phyloP scores from a whole-genome alignment of 148 eudicot species.

The Rhododendron henanense region DNA sequence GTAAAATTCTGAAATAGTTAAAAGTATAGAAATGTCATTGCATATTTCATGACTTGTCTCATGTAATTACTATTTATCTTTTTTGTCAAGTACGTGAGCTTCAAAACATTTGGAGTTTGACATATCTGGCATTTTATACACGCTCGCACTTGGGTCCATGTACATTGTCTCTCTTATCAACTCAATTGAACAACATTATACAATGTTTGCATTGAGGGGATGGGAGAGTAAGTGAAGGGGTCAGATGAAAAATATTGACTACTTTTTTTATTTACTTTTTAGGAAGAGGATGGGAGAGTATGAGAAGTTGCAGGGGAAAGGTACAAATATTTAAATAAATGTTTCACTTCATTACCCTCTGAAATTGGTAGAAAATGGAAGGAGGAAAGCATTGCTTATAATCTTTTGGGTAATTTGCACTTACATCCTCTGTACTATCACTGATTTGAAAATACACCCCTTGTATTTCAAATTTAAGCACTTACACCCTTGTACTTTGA shows the following conservation, averaged over 20 bases:
- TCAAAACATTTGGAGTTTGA: neutral
- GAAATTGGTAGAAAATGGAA: neutral
- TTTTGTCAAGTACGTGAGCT: neutral
- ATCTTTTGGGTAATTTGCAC: too few species aligned
- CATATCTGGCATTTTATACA: neutral
- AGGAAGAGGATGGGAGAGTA: neutral
- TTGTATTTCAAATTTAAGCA: too few species aligned
- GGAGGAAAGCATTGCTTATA: neutral
- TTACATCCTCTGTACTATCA: too few species aligned
- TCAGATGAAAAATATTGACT: neutral
- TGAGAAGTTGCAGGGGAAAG: neutral
- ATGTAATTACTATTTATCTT: neutral
- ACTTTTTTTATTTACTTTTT: neutral
- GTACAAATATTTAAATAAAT: neutral
- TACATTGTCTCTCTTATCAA: neutral
- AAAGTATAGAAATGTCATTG: neutral
- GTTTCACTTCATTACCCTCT: neutral
- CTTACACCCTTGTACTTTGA: too few species aligned
- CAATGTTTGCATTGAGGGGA: neutral
- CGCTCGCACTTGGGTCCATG: neutral
- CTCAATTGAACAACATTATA: neutral
- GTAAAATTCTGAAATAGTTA: neutral
- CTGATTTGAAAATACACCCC: too few species aligned
- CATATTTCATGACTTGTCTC: neutral
- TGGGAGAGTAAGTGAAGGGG: neutral